Evolutionary conservation across 306 rosid species (phyloP), one percentile per base, ranked within the genome.

Genomic region (Benincasa hispida): DNA sequence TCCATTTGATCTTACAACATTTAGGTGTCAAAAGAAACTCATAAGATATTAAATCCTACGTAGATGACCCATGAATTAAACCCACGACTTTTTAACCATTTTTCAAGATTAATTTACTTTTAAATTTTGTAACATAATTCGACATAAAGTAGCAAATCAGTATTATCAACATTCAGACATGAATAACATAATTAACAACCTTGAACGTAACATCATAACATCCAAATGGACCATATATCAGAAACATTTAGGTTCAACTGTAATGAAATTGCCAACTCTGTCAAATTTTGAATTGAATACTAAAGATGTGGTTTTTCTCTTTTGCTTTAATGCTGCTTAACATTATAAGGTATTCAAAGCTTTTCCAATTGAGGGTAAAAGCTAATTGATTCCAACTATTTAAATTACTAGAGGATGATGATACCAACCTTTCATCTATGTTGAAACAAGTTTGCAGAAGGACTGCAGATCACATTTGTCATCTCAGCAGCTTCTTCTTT

Each of bases 391-490:
- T 18, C 22, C 72, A 65, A 65, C 42, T 35, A 19, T 19, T 65
- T 68, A 68, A 42, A 68, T 39, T 41, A 42, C 74, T 70, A 24
- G 19, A 70, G 11, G 37, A 48, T 24, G 22, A 42, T 14, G 22
- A 42, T 14, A 69, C 53, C 57, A 14, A 45, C 75, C 39, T 69
- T 69, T 69, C 37, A 21, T 69, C 75, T 69, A 69, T 48, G 42
- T 25, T 72, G 59, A 72, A 48, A 72, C 59, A 72, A 69, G 75
- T 27, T 70, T 70, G 39, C 41, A 70, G 54, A 39, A 45, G 57
- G 42, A n/a, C 45, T 72, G 76, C 76, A 48, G 59, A 72, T 50
- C 76, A 70, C 57, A 45, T 70, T 70, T 70, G 57, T 69, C 21
- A 42, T 45, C 75, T 69, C 39, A 24, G 56, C 75, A 45, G 58